A percentile compares a stretch with the other conserved stretches of the same genome.
phyloP scores from a whole-genome alignment of 1,139 yeast species.

The Protomyces inouyei region DNA sequence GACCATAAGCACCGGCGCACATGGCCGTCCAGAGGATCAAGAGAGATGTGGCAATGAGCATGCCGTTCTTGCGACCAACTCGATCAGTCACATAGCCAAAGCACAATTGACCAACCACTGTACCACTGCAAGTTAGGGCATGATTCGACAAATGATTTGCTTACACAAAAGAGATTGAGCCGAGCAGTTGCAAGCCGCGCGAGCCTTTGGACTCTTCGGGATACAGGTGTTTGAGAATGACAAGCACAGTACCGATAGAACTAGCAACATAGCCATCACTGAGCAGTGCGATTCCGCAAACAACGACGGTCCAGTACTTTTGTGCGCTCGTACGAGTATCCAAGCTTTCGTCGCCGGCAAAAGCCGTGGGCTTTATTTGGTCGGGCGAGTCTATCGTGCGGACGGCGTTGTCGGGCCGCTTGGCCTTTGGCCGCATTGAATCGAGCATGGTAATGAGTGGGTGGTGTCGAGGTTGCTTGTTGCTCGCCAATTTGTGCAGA shows the following conservation, averaged over 20 bases:
- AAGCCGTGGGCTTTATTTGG: background rate
- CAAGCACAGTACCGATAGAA: constrained; percentile 68
- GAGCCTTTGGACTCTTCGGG: constrained; percentile 59
- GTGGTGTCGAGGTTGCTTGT: too few relatives aligned
- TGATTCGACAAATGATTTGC: background rate
- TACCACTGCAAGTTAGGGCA: constrained; percentile 48
- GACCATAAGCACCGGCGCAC: constrained; percentile 86
- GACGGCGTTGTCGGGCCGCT: background rate
- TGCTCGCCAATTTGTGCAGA: background rate
- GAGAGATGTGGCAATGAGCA: constrained; percentile 68
- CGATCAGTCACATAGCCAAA: constrained; percentile 80
- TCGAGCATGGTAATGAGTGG: constrained; percentile 3
- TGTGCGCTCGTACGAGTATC: constrained; percentile 21
- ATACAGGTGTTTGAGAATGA: constrained; percentile 61
- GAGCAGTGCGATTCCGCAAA: constrained; percentile 87
- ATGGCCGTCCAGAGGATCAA: constrained; percentile 59
- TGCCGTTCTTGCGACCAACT: constrained; percentile 71
- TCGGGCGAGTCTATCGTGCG: constrained; percentile 8
- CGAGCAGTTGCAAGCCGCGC: constrained; percentile 66
- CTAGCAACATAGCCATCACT: constrained; percentile 40
- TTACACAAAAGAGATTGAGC: constrained; percentile 75
- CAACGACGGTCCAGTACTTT: constrained; percentile 63
- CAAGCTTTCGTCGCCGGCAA: constrained; percentile 3
- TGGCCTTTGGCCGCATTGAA: constrained; percentile 6
- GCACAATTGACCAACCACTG: constrained; percentile 75